These are phyloP conservation scores for Hypoxylon cercidicola DNA, from an alignment of 495 filamentous ascomycete species.

Conservation along the genomic window DNA sequence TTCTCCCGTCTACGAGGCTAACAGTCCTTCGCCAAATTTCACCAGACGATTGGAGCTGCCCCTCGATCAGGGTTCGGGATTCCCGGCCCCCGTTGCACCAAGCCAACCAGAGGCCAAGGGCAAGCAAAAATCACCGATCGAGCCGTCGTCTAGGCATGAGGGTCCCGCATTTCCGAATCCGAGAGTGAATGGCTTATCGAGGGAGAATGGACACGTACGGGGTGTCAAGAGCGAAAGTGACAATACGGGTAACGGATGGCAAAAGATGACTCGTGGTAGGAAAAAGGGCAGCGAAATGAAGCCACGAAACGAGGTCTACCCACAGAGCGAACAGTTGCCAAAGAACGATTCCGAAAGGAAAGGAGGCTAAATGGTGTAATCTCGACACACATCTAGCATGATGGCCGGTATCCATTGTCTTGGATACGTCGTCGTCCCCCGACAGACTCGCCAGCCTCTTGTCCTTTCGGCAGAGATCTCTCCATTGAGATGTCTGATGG, in stretches of 20 bases:
- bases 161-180: conserved; percentile 45
- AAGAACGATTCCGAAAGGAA: conserved; percentile 63
- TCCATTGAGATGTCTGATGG: conserved; percentile 26
- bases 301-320: conserved; percentile 44
- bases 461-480: conserved; percentile 25
- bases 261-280: conserved; percentile 54
- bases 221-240: conserved; percentile 62
- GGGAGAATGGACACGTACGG: conserved; percentile 59
- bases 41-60: conserved; percentile 52
- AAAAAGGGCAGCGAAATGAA: conserved; percentile 59
- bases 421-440: conserved; percentile 38
- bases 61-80: conserved; percentile 28
- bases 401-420: conserved; percentile 21
- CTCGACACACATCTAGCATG: conserved; percentile 8
- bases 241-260: conserved; percentile 53
- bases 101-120: conserved; percentile 37
- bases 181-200: conserved; percentile 47
- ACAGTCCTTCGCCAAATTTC: conserved; percentile 61
- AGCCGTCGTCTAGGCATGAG: conserved; percentile 29
- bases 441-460: conserved; percentile 19
- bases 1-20: conserved; percentile 65
- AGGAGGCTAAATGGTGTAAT: conserved; percentile 54
- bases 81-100: conserved; percentile 34
- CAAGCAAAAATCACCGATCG: conserved; percentile 40
- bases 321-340: conserved; percentile 59